phyloP scores from a whole-genome alignment of 345 rosid species.

The Dipteronia sinensis region DNA sequence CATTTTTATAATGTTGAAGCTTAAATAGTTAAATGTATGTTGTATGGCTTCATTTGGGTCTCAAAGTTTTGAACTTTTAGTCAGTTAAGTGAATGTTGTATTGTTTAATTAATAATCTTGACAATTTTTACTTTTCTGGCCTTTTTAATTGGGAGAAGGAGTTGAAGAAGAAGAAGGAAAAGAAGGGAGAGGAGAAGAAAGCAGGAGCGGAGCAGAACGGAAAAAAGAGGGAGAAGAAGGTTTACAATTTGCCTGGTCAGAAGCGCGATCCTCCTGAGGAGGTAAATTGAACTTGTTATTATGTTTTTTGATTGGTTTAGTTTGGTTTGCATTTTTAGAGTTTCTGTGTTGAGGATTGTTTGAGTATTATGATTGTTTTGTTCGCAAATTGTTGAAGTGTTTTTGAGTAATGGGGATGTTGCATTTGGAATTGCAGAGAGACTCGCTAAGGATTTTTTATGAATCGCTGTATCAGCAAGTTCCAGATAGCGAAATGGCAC shows the following conservation, averaged over 20 bases:
- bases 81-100: not conserved
- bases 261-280: slow-evolving; percentile 83
- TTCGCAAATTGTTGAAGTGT: not conserved
- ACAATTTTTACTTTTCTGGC: not conserved
- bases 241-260: slow-evolving; percentile 87
- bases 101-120: not conserved
- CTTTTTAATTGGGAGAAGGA: slow-evolving; percentile 36
- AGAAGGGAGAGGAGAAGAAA: slow-evolving; percentile 44
- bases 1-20: not conserved
- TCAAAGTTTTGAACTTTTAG: not conserved
- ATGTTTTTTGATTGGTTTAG: not conserved
- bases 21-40: not conserved
- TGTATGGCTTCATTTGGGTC: not conserved
- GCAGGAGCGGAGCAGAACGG: slow-evolving; percentile 28
- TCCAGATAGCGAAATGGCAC: slow-evolving; percentile 91
- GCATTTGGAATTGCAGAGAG: slow-evolving; percentile 71
- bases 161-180: slow-evolving; percentile 37
- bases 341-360: not conserved
- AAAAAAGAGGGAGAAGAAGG: slow-evolving; percentile 75
- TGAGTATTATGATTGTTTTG: not conserved
- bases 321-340: not conserved
- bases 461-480: slow-evolving; percentile 77
- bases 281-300: slow-evolving; percentile 33
- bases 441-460: slow-evolving; percentile 85
- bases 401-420: slow-evolving; percentile 18